Conservation (phyloP, 192 early-diverging fungal species). For the Phycomyces blakesleeanus region DNA sequence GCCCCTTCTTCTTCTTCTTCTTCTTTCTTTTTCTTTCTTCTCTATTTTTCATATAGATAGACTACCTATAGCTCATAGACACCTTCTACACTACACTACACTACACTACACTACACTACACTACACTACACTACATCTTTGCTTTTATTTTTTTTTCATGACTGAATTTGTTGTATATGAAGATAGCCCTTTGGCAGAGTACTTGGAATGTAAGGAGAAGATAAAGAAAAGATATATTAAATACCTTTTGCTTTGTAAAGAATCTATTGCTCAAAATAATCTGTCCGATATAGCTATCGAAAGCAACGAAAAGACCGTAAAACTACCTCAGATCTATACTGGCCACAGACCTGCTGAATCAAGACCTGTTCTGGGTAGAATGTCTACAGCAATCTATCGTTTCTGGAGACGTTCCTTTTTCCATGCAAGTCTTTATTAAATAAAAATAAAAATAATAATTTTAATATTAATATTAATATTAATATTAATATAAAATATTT, state of each 20-base stretch:
- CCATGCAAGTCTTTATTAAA: constrained; percentile 10
- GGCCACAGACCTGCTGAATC: neutral
- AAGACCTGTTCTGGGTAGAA: neutral
- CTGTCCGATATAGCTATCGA: constrained; percentile 36
- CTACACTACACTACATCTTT: too few species aligned
- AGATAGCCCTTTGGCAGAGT: constrained; percentile 59
- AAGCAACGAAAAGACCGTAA: constrained; percentile 25
- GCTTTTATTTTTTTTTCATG: constrained; percentile 26
- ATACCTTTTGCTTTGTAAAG: too few species aligned
- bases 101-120: too few species aligned
- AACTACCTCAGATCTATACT: constrained; percentile 12
- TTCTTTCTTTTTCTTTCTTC: too few species aligned
- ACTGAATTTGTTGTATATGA: constrained; percentile 59
- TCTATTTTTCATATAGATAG: too few species aligned
- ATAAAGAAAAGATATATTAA: too few species aligned
- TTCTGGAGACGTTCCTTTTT: constrained; percentile 17
- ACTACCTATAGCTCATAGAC: too few species aligned
- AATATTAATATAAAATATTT: too few species aligned
- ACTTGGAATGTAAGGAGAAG: constrained; percentile 47
- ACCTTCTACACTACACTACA: too few species aligned
- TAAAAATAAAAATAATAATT: neutral
- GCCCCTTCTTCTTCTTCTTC: too few species aligned
- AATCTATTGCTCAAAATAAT: neutral
- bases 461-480: too few species aligned
- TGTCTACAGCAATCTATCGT: constrained; percentile 3